phyloP scores from a whole-genome alignment of 2,329 filamentous ascomycete genomes.

The Rhynchosporium graminicola region DNA sequence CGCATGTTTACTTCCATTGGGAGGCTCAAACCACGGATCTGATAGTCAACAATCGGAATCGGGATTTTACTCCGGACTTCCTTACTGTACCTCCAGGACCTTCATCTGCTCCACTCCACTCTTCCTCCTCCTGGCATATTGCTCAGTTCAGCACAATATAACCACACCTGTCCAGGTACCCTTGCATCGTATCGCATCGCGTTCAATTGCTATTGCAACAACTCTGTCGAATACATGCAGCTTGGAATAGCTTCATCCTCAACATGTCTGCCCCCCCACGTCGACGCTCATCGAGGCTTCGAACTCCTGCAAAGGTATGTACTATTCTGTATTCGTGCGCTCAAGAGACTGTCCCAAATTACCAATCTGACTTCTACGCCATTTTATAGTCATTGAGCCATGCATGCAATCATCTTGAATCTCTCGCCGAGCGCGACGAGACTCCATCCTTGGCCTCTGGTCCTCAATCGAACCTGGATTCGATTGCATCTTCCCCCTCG shows the following conservation, averaged over 20 bases:
- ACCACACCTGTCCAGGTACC: neutral
- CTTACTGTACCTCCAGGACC: neutral
- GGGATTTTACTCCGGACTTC: too few relatives aligned
- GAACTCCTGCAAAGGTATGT: constrained; percentile 39
- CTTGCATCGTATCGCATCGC: constrained; percentile 1
- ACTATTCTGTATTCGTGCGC: constrained; percentile 1
- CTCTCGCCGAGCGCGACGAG: constrained; percentile 39
- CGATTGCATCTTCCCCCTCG: constrained; percentile 33
- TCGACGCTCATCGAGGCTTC: constrained; percentile 40
- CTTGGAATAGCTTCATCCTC: constrained; percentile 7
- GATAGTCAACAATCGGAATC: neutral
- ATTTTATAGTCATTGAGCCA: constrained; percentile 24
- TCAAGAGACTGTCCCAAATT: neutral
- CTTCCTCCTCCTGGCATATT: neutral
- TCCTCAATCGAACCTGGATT: constrained; percentile 29
- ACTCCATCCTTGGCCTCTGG: constrained; percentile 25
- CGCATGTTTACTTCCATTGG: too few relatives aligned
- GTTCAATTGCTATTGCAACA: constrained; percentile 17
- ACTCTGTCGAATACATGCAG: neutral
- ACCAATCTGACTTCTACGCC: constrained; percentile 5
- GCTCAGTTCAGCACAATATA: constrained; percentile 4
- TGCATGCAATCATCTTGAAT: constrained; percentile 31
- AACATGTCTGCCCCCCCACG: constrained; percentile 37
- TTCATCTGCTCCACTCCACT: constrained; percentile 48
- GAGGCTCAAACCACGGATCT: too few relatives aligned